Evolutionary conservation across 148 eudicot species (phyloP).

Genomic region (Fagopyrum esculentum): DNA sequence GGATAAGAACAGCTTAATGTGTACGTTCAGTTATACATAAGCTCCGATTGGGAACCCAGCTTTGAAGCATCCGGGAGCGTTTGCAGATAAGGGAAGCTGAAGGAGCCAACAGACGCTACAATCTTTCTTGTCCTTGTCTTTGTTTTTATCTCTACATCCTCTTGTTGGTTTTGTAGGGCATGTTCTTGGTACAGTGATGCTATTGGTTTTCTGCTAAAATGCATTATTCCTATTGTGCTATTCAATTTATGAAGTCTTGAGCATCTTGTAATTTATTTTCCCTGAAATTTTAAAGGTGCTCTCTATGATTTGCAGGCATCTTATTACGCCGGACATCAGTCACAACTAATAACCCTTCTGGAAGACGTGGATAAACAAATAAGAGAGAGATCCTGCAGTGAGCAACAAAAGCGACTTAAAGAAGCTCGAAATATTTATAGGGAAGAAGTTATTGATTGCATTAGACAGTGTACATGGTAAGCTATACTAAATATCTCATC

Average conservation of each 20-base stretch:
- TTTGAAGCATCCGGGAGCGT: too few relatives aligned
- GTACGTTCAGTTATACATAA: background rate
- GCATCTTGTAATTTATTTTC: background rate
- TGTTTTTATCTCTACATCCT: background rate
- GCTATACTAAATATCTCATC: slow-evolving; percentile 1
- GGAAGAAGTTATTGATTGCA: slow-evolving; percentile 84
- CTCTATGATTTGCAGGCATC: slow-evolving; percentile 57
- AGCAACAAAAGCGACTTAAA: slow-evolving; percentile 79
- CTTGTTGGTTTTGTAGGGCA: background rate
- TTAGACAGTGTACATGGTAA: slow-evolving; percentile 82
- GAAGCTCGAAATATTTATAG: slow-evolving; percentile 76
- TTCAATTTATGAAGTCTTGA: background rate
- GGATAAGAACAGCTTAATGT: background rate
- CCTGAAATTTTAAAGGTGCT: background rate
- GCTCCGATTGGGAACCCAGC: background rate
- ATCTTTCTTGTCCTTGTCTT: too few relatives aligned
- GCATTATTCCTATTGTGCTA: background rate
- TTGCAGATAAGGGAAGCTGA: too few relatives aligned
- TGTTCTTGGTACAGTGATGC: background rate
- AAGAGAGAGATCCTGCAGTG: slow-evolving; percentile 55
- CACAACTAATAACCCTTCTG: slow-evolving; percentile 68
- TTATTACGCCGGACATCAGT: slow-evolving; percentile 75
- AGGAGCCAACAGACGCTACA: too few relatives aligned
- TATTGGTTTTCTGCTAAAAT: background rate
- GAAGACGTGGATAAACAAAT: slow-evolving; percentile 92